phyloP scores from a whole-genome alignment of 768 basidiomycete genomes.

The Podaxis pistillaris region DNA sequence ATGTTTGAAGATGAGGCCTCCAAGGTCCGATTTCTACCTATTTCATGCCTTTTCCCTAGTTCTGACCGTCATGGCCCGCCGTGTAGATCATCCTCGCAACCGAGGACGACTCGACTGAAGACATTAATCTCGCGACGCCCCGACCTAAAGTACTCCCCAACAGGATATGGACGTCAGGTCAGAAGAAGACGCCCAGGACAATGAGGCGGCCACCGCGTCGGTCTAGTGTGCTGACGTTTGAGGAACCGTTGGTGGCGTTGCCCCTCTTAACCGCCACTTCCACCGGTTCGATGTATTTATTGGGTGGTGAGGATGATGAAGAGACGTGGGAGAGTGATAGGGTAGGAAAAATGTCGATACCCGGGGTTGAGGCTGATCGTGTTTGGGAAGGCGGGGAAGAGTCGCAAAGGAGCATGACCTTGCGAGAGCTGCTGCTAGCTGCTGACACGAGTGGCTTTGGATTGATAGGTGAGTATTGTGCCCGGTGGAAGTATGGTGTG shows the following conservation, averaged over 20 bases:
- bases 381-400: slow-evolving; percentile 27
- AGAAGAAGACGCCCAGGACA: background rate
- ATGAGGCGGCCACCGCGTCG: background rate
- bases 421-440: slow-evolving; percentile 44
- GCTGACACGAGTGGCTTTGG: slow-evolving; percentile 38
- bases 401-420: slow-evolving; percentile 43
- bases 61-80: background rate
- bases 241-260: background rate
- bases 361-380: background rate
- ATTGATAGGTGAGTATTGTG: slow-evolving; percentile 30
- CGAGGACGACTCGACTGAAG: background rate
- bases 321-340: background rate
- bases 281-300: slow-evolving; percentile 5
- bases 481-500: background rate
- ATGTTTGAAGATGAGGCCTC: slow-evolving; percentile 3
- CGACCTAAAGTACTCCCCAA: slow-evolving; percentile 2
- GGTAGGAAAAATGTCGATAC: background rate
- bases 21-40: background rate
- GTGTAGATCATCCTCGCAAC: slow-evolving; percentile 6
- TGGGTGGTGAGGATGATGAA: background rate
- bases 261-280: slow-evolving; percentile 3
- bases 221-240: slow-evolving; percentile 1
- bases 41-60: background rate
- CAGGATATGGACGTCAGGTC: slow-evolving; percentile 14
- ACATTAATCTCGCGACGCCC: background rate